Percentiles rank a stretch among this genome's conserved stretches.
These are phyloP conservation scores for Ananas comosus DNA, from an alignment of 176 grass and related monocot genomes.

Conservation along the genomic window DNA sequence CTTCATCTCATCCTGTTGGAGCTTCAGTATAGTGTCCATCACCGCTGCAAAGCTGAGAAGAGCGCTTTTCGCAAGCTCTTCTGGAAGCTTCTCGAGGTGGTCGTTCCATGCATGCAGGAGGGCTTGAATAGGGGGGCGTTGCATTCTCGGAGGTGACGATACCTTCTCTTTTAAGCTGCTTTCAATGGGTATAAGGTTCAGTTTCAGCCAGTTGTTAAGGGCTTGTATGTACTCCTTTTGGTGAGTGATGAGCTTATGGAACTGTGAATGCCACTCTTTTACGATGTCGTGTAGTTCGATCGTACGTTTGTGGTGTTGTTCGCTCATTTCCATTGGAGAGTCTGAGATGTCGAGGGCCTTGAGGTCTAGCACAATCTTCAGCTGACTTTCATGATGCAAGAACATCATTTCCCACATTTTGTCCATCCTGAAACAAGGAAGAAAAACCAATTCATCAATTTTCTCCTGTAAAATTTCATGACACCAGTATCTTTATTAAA, in stretches of 20 bases:
- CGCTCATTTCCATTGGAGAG: conserved; percentile 63
- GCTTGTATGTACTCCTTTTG: conserved; percentile 77
- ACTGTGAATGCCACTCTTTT: conserved; percentile 69
- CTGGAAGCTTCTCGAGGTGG: conserved; percentile 57
- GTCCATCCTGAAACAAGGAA: conserved; percentile 55
- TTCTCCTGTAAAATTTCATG: too few relatives aligned
- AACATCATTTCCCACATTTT: conserved; percentile 95
- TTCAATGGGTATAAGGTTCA: conserved; percentile 88
- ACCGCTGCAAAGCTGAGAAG: conserved; percentile 75
- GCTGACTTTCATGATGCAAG: conserved; percentile 55
- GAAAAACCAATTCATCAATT: conserved; percentile 19
- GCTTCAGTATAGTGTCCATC: conserved; percentile 52
- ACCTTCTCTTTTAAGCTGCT: conserved; percentile 93
- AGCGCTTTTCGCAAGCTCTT: conserved; percentile 66
- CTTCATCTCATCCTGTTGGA: conserved; percentile 93
- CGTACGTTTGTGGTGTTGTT: conserved; percentile 67
- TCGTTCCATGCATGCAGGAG: conserved; percentile 79
- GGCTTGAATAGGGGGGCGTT: conserved; percentile 61
- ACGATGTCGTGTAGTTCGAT: conserved; percentile 62
- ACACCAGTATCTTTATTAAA: too few relatives aligned
- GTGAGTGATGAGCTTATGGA: conserved; percentile 47
- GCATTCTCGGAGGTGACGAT: conserved; percentile 63
- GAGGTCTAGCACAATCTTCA: conserved; percentile 49
- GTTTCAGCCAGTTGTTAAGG: conserved; percentile 76
- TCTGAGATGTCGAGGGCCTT: conserved; percentile 64